Evolutionary conservation across 345 rosid genomes (phyloP).

Genomic region (Luvunga scandens): DNA sequence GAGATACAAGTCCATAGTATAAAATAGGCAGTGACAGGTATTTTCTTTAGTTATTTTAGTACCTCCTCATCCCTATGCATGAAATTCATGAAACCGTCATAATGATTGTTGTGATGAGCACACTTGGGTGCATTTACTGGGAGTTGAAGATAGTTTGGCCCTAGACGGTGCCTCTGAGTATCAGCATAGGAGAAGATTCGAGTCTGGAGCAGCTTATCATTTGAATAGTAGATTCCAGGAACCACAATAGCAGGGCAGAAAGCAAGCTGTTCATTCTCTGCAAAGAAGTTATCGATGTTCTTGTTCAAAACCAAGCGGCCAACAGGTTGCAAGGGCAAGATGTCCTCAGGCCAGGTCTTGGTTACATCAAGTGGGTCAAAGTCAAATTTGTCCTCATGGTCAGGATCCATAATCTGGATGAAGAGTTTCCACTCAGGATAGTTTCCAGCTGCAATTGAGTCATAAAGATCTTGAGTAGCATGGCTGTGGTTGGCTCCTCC

Average conservation of each 20-base stretch:
- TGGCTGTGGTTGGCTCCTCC: slow-evolving; percentile 99
- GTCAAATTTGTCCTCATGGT: slow-evolving; percentile 69
- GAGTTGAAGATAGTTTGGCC: slow-evolving; percentile 93
- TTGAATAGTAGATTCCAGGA: slow-evolving; percentile 85
- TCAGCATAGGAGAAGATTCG: slow-evolving; percentile 85
- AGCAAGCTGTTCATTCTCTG: slow-evolving; percentile 92
- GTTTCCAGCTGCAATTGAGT: slow-evolving; percentile 89
- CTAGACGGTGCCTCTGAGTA: slow-evolving; percentile 98
- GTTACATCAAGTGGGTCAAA: slow-evolving; percentile 98
- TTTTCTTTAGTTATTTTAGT: not conserved
- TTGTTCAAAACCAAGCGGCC: slow-evolving; percentile 96
- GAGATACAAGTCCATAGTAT: not conserved
- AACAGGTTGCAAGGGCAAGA: slow-evolving; percentile 92
- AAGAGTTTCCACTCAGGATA: slow-evolving; percentile 91
- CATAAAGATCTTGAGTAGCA: slow-evolving; percentile 90
- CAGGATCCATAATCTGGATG: slow-evolving; percentile 87
- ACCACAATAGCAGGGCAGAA: slow-evolving; percentile 91
- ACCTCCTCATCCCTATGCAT: slow-evolving; percentile 97
- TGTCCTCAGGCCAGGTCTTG: slow-evolving; percentile 97
- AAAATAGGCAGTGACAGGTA: not conserved
- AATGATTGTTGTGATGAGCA: slow-evolving; percentile 91
- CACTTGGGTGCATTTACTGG: slow-evolving; percentile 97
- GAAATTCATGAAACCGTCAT: slow-evolving; percentile 90
- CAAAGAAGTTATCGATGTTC: slow-evolving; percentile 94
- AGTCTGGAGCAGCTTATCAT: slow-evolving; percentile 88